phyloP scores from a whole-genome alignment of 169 alveolate species.

The Plasmodium yoelii region DNA sequence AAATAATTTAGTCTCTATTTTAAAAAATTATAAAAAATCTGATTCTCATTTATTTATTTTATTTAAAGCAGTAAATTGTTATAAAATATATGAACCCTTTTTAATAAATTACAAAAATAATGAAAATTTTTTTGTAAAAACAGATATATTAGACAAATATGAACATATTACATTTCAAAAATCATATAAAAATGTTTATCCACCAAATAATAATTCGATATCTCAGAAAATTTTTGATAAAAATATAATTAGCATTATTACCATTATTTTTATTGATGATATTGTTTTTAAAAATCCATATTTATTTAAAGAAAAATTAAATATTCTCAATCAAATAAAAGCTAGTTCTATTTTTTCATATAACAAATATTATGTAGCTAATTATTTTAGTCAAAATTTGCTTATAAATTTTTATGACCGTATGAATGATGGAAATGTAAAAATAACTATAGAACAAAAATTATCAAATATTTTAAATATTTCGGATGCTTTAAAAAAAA shows the following conservation, averaged over 20 bases:
- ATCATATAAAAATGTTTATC: constrained; percentile 34
- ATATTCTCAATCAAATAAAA: constrained; percentile 8
- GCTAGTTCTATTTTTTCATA: constrained; percentile 8
- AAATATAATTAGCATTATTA: constrained; percentile 36
- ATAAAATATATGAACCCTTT: constrained; percentile 44
- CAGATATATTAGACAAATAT: constrained; percentile 10
- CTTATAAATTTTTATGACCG: constrained; percentile 20
- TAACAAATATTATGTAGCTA: constrained; percentile 35
- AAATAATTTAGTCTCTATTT: constrained; percentile 12
- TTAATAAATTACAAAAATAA: constrained; percentile 25
- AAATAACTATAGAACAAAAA: constrained; percentile 44
- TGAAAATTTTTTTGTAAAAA: constrained; percentile 47
- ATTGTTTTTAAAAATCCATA: constrained; percentile 24
- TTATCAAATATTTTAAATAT: constrained; percentile 29
- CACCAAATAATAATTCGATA: constrained; percentile 25
- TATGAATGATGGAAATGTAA: constrained; percentile 20
- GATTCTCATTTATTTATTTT: constrained; percentile 57
- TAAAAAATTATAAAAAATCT: constrained; percentile 37
- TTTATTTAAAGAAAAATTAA: background rate
- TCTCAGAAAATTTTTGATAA: constrained; percentile 39
- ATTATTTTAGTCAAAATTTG: constrained; percentile 24
- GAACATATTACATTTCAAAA: constrained; percentile 62
- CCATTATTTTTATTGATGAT: constrained; percentile 50
- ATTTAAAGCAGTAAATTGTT: constrained; percentile 57
- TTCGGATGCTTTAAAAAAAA: constrained; percentile 34